Conservation (phyloP, 345 rosid species). For the Capsella bursapastoris region DNA sequence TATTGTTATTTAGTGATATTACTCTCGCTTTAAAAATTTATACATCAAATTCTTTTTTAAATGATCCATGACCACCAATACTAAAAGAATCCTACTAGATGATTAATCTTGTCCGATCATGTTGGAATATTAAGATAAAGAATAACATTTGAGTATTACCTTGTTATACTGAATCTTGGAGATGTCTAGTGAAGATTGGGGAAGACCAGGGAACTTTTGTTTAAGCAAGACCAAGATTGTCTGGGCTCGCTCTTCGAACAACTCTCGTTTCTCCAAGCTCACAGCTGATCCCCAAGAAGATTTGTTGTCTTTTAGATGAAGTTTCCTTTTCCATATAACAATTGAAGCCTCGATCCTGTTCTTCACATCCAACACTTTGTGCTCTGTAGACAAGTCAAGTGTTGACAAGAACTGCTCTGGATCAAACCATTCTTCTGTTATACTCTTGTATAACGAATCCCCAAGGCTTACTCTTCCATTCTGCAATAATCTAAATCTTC, state of each 20-base stretch:
- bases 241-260: conserved; percentile 86
- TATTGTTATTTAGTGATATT: no score
- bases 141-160: conserved; percentile 43
- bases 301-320: conserved; percentile 71
- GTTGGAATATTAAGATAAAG: neutral
- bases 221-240: conserved; percentile 73
- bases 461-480: conserved; percentile 90
- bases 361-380: conserved; percentile 78
- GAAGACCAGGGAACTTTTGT: conserved; percentile 75
- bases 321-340: conserved; percentile 83
- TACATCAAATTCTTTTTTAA: neutral
- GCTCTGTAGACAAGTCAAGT: conserved; percentile 76
- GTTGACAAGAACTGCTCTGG: conserved; percentile 69
- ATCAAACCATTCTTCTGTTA: conserved; percentile 79
- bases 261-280: conserved; percentile 86
- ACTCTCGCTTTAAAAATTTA: neutral
- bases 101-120: neutral
- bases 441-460: conserved; percentile 73
- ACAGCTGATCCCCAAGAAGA: conserved; percentile 86
- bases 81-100: neutral
- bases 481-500: conserved; percentile 37
- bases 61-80: neutral
- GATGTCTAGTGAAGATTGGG: conserved; percentile 82
- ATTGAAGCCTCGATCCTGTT: conserved; percentile 87
- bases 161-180: conserved; percentile 78